Conservation (phyloP, 2,329 filamentous ascomycete species). For the Apiospora pterosperma region DNA sequence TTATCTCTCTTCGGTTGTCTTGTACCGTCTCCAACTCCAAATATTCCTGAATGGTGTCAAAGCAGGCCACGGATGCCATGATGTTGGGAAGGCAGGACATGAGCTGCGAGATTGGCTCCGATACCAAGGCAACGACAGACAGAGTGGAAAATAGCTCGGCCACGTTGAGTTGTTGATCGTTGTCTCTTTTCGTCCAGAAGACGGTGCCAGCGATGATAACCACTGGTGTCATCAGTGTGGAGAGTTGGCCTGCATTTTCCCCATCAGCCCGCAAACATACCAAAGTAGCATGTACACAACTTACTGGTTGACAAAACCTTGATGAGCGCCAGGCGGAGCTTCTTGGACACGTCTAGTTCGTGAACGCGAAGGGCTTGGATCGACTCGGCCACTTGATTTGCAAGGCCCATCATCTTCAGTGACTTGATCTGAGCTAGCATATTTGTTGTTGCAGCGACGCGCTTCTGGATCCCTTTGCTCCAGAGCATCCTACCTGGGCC, state of each 20-base stretch:
- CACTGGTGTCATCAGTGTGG: constrained; percentile 1
- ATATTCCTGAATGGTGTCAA: neutral
- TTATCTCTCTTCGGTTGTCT: neutral
- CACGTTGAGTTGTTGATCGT: neutral
- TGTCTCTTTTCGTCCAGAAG: constrained; percentile 5
- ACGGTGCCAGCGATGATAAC: constrained; percentile 1
- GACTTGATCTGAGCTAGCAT: constrained; percentile 5
- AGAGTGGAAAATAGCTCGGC: neutral
- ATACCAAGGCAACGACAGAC: neutral
- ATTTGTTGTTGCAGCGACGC: neutral
- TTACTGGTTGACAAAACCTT: neutral
- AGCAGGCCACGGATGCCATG: neutral
- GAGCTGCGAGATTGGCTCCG: neutral
- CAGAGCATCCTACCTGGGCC: constrained; percentile 4
- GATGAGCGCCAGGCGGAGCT: neutral
- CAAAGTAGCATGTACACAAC: neutral
- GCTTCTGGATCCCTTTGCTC: neutral
- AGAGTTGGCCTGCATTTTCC: neutral
- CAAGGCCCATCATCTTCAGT: constrained; percentile 1
- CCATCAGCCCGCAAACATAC: neutral
- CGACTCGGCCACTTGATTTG: neutral
- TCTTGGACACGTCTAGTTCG: constrained; percentile 5
- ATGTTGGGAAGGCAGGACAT: neutral
- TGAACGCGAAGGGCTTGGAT: constrained; percentile 3
- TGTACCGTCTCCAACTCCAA: neutral